Conservation (phyloP, 2,329 filamentous ascomycete species). For the Lecanicillium sp. region DNA sequence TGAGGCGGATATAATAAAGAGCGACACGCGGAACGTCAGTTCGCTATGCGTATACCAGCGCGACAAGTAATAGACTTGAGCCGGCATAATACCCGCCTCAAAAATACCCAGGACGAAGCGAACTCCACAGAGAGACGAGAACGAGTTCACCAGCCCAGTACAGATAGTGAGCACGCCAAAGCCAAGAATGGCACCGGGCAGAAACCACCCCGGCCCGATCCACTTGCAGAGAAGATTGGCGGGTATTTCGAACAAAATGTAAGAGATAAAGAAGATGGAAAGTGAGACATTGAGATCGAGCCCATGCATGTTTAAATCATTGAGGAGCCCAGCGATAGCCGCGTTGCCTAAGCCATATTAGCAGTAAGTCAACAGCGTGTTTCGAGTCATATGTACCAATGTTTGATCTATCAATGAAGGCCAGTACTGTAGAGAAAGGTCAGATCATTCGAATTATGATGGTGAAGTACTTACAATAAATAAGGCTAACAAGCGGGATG, state of each 20-base stretch:
- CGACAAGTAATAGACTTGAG: slow-evolving; percentile 59
- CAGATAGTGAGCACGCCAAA: slow-evolving; percentile 56
- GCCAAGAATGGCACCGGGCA: slow-evolving; percentile 49
- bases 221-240: slow-evolving; percentile 57
- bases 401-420: slow-evolving; percentile 62
- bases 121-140: slow-evolving; percentile 43
- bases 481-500: slow-evolving; percentile 50
- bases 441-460: no score
- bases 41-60: slow-evolving; percentile 59
- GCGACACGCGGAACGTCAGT: slow-evolving; percentile 54
- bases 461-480: slow-evolving; percentile 35
- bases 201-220: slow-evolving; percentile 60
- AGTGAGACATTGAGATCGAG: slow-evolving; percentile 59
- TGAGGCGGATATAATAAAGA: slow-evolving; percentile 61
- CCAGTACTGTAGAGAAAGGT: slow-evolving; percentile 37
- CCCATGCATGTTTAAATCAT: slow-evolving; percentile 45
- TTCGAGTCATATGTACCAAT: slow-evolving; percentile 41
- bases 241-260: slow-evolving; percentile 61
- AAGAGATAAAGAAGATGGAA: slow-evolving; percentile 58
- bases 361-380: neutral
- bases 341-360: slow-evolving; percentile 45
- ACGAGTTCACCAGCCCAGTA: slow-evolving; percentile 53
- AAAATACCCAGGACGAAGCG: slow-evolving; percentile 56
- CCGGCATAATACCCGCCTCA: slow-evolving; percentile 60
- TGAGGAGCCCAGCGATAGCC: slow-evolving; percentile 50